Conservation (phyloP, 129 eudicot genomes). For the Scalesia atractyloides region DNA sequence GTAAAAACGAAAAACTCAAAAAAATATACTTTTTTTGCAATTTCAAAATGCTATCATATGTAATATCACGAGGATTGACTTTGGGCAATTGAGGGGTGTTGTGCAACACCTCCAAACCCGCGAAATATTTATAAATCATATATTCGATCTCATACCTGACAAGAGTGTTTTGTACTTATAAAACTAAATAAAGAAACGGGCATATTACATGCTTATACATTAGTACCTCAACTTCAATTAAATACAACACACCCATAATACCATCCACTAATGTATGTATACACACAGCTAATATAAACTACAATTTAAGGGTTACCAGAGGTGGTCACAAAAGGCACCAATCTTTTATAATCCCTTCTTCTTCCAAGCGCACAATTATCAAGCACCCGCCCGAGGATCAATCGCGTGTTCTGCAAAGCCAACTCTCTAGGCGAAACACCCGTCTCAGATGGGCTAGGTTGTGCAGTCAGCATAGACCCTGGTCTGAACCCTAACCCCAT, state of each 20-base stretch:
- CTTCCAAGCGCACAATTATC: constrained; percentile 92
- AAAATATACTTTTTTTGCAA: no score
- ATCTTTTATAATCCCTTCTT: constrained; percentile 85
- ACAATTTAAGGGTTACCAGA: constrained; percentile 50
- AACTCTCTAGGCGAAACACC: constrained; percentile 75
- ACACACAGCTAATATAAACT: constrained; percentile 11
- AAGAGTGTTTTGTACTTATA: no score
- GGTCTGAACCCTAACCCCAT: constrained; percentile 66
- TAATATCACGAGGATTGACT: no score
- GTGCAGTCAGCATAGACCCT: constrained; percentile 47
- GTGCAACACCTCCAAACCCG: no score
- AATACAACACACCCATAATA: constrained; percentile 39
- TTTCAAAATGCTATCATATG: no score
- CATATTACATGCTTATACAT: constrained; percentile 34
- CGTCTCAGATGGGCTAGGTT: constrained; percentile 48
- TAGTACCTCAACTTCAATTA: constrained; percentile 27
- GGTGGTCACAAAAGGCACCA: constrained; percentile 86
- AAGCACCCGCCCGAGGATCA: constrained; percentile 90
- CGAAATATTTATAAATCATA: no score
- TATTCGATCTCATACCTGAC: no score
- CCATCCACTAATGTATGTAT: constrained; percentile 28
- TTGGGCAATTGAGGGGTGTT: no score
- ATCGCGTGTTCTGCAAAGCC: constrained; percentile 83
- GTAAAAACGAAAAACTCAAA: no score
- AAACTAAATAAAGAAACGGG: constrained; percentile 10